Evolutionary conservation across 2,329 filamentous ascomycete genomes (phyloP), one percentile per base, ranked within the genome.

Genomic region (Talaromyces marneffei): DNA sequence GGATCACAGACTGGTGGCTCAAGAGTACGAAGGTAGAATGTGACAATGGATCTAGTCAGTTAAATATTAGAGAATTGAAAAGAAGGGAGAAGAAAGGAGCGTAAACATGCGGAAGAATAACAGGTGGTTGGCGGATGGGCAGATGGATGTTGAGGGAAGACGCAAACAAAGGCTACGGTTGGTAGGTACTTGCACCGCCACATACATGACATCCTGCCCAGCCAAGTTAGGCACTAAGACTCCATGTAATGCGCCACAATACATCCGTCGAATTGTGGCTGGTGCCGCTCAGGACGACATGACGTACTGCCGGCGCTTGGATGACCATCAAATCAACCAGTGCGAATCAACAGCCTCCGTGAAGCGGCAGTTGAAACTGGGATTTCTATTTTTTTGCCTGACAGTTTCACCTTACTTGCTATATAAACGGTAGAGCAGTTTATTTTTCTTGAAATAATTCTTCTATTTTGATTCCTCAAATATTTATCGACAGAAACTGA

Each of bases 131-230:
- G 48, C 23, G 29, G 48, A 35, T 33, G 2, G 53, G 5, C 10
- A 46, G 44, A 40, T 25, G 59, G 48, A 16, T 37, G 44, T 40
- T 40, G 40, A 31, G 50, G 31, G 44, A 37, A 33, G 42, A 52
- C 23, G 35, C 44, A 23, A 52, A 55, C 39, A 60, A 56, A 20
- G 25, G 16, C 31, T 23, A 12, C 20, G n/a, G n/a, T 27, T 27
- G 48, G 48, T 20, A 33, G 48, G 48, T 20, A 52, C 39, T 14
- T 40, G 59, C 59, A 57, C 42, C n/a, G 59, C 53, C 59, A 52
- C 59, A 61, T 23, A 23, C 33, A 53, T 52, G 48, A 52, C 48
- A 52, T 52, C 27, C 27, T 33, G 29, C 48, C 29, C 29, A 20
- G 46, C 46, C 23, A 31, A 18, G 18, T 52, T 33, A 52, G 57